phyloP scores from a whole-genome alignment of 495 filamentous ascomycete genomes.

The Xylaria castorea region DNA sequence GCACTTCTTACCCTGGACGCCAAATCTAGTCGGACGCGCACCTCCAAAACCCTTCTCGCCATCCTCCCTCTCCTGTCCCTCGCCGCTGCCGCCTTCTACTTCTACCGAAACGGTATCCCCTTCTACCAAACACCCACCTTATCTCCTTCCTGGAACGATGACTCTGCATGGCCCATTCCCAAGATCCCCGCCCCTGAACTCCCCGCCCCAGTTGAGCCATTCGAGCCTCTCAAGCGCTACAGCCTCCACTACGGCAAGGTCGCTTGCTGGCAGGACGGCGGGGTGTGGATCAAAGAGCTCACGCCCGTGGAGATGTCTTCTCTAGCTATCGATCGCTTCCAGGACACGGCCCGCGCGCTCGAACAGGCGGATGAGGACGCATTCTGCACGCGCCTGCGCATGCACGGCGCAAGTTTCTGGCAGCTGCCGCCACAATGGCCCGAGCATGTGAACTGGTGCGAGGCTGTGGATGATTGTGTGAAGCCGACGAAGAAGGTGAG shows the following conservation, averaged over 20 bases:
- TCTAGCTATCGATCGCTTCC: conserved; percentile 31
- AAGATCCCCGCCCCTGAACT: too few relatives aligned
- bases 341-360: conserved; percentile 28
- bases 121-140: conserved; percentile 22
- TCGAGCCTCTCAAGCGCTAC: conserved; percentile 30
- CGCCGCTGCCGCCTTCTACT: conserved; percentile 20
- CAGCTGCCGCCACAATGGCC: conserved; percentile 30
- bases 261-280: conserved; percentile 32
- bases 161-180: conserved; percentile 23
- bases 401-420: conserved; percentile 32
- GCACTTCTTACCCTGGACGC: conserved; percentile 25
- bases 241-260: conserved; percentile 31
- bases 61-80: conserved; percentile 27
- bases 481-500: conserved; percentile 29
- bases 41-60: conserved; percentile 25
- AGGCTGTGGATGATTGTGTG: conserved; percentile 30
- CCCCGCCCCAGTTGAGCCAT: conserved; percentile 22
- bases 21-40: conserved; percentile 29
- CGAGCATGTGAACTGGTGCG: conserved; percentile 26
- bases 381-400: conserved; percentile 32
- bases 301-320: conserved; percentile 30
- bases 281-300: conserved; percentile 31
- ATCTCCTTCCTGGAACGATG: conserved; percentile 21
- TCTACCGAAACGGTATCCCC: conserved; percentile 25
- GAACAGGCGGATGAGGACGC: conserved; percentile 31